These are phyloP conservation scores for Fragaria nilgerrensis DNA, from an alignment of 306 rosid genomes.

Conservation along the genomic window DNA sequence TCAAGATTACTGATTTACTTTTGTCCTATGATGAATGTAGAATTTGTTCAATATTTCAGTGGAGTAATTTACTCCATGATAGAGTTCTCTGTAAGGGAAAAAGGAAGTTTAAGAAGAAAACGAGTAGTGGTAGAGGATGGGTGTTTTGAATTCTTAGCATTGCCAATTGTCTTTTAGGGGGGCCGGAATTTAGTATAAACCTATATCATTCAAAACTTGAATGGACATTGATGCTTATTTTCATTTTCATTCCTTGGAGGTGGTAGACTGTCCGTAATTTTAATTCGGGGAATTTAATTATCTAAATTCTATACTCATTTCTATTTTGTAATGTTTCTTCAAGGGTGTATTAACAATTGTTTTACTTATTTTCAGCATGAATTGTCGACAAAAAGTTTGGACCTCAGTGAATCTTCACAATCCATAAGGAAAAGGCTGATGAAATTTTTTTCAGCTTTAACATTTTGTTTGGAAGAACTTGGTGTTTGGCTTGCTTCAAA, in stretches of 20 bases:
- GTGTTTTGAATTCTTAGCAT: background rate
- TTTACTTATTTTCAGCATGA: conserved; percentile 53
- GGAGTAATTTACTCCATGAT: background rate
- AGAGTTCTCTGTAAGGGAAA: background rate
- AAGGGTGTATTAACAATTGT: conserved; percentile 28
- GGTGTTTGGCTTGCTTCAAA: conserved; percentile 75
- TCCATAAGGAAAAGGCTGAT: conserved; percentile 42
- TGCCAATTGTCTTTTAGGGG: background rate
- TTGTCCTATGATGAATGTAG: background rate
- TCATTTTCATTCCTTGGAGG: background rate
- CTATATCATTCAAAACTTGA: background rate
- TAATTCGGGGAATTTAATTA: background rate
- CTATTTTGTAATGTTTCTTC: conserved; percentile 19
- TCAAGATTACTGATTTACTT: background rate
- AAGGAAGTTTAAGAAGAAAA: background rate
- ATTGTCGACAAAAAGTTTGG: conserved; percentile 29
- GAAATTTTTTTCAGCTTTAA: conserved; percentile 36
- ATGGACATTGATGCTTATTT: background rate
- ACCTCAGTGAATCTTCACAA: conserved; percentile 37
- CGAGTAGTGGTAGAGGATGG: background rate
- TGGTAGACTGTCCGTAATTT: background rate
- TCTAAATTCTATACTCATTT: background rate
- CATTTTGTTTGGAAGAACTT: conserved; percentile 66
- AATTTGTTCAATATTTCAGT: background rate
- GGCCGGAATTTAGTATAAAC: background rate